These are phyloP conservation scores for Stemphylium vesicarium DNA, from an alignment of 2,329 filamentous ascomycete species.

Conservation along the genomic window DNA sequence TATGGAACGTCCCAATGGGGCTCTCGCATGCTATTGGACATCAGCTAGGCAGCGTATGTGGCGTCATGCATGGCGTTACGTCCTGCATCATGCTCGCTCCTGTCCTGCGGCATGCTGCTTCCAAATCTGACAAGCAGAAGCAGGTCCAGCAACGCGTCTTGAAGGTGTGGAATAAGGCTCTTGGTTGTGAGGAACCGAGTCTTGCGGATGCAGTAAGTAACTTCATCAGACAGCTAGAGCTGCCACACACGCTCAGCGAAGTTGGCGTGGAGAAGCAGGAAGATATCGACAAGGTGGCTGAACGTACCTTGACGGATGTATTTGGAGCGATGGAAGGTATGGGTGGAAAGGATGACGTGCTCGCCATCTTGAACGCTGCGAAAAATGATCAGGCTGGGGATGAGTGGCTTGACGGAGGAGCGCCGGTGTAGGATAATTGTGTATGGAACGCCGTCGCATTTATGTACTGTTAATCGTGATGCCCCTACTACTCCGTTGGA, in stretches of 20 bases:
- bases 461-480: not conserved
- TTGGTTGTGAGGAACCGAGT: constrained; percentile 22
- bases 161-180: constrained; percentile 25
- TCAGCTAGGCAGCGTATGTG: constrained; percentile 27
- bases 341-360: constrained; percentile 15
- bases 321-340: constrained; percentile 13
- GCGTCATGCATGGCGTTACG: constrained; percentile 32
- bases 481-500: not conserved
- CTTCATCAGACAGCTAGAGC: constrained; percentile 24
- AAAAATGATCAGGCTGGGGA: constrained; percentile 1
- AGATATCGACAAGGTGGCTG: constrained; percentile 27
- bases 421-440: not conserved
- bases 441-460: too few relatives aligned
- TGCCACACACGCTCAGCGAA: constrained; percentile 28
- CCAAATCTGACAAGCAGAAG: constrained; percentile 17
- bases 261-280: constrained; percentile 25
- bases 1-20: constrained; percentile 27
- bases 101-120: constrained; percentile 23
- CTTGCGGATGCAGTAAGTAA: constrained; percentile 29
- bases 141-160: constrained; percentile 21
- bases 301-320: constrained; percentile 32
- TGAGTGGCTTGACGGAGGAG: not conserved
- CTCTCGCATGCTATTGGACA: constrained; percentile 32
- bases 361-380: constrained; percentile 18
- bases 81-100: constrained; percentile 30